Evolutionary conservation across 257 asterid species (phyloP).

Genomic region (Prunella vulgaris): DNA sequence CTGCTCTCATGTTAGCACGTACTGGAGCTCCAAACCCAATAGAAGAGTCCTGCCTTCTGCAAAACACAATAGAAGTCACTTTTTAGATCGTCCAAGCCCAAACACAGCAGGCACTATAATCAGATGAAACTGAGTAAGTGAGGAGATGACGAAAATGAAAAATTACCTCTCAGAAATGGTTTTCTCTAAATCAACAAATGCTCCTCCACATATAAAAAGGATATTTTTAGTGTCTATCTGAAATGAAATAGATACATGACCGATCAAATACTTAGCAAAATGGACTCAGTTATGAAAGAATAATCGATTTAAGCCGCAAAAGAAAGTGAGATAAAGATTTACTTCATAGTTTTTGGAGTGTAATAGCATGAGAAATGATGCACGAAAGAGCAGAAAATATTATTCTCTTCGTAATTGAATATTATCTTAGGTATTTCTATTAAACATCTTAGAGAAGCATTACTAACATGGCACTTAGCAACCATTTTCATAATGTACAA

Average conservation of each 20-base stretch:
- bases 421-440: background rate
- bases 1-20: constrained; percentile 88
- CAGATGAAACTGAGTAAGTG: background rate
- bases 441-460: background rate
- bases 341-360: constrained; percentile 1
- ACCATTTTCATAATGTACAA: background rate
- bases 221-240: constrained; percentile 93
- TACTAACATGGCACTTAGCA: background rate
- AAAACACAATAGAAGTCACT: constrained; percentile 13
- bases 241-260: constrained; percentile 16
- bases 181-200: constrained; percentile 87
- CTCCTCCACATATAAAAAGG: constrained; percentile 93
- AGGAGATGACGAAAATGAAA: constrained; percentile 11
- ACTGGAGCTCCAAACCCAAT: constrained; percentile 94
- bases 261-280: constrained; percentile 2
- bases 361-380: background rate
- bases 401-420: background rate
- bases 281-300: background rate
- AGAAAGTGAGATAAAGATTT: background rate
- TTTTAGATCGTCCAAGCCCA: background rate
- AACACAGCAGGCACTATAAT: no score
- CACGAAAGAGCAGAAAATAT: background rate
- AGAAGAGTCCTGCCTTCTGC: constrained; percentile 89
- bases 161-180: constrained; percentile 88
- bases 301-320: constrained; percentile 9